phyloP scores from a whole-genome alignment of 2,329 filamentous ascomycete genomes.

The Claviceps citrina region DNA sequence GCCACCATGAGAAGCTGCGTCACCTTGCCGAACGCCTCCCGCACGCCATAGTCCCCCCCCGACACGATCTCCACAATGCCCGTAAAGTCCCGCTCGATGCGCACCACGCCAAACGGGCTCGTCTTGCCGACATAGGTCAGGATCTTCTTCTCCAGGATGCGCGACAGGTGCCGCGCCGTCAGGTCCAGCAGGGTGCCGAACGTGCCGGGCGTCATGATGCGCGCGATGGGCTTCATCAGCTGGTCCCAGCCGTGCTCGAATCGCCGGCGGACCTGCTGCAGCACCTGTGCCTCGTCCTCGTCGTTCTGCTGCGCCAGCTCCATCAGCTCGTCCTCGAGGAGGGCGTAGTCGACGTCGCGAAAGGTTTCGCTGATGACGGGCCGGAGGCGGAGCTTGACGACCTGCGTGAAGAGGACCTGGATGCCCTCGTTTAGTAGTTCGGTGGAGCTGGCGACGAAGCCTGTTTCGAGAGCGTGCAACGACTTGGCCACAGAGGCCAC shows the following conservation, averaged over 20 bases:
- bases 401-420: conserved; percentile 71
- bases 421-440: conserved; percentile 77
- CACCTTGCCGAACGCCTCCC: conserved; percentile 62
- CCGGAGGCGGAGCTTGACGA: conserved; percentile 70
- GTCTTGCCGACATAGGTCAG: conserved; percentile 66
- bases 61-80: conserved; percentile 56
- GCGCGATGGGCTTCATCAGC: conserved; percentile 68
- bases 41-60: conserved; percentile 57
- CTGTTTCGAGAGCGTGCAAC: conserved; percentile 51
- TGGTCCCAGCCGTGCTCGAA: conserved; percentile 79
- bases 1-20: conserved; percentile 72
- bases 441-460: conserved; percentile 61
- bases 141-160: conserved; percentile 73
- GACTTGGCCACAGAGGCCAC: conserved; percentile 51
- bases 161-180: conserved; percentile 59
- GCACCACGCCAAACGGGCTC: conserved; percentile 66
- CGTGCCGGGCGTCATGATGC: conserved; percentile 64
- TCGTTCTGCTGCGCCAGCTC: conserved; percentile 40
- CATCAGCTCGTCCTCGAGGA: conserved; percentile 45
- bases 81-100: conserved; percentile 71
- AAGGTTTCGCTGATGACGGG: conserved; percentile 79
- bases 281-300: conserved; percentile 34
- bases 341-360: conserved; percentile 75
- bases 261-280: conserved; percentile 58
- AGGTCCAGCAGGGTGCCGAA: conserved; percentile 62